Base-by-base conservation (phyloP, 192 early-diverging fungal species). In the Mycoemilia scoparia region DNA sequence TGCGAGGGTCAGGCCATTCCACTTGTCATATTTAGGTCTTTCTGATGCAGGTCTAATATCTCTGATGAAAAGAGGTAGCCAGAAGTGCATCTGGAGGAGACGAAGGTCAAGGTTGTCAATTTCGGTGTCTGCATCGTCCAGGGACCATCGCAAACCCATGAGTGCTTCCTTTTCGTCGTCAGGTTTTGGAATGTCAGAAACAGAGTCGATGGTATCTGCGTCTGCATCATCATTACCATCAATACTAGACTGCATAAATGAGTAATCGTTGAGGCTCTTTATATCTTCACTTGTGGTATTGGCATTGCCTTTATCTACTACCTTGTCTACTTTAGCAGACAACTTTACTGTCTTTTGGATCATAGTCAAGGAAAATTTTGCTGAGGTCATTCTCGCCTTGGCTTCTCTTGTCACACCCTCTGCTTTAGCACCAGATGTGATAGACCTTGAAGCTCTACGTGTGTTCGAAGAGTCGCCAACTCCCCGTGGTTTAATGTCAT, bases 81-180 rank as follows among this genome's bases (percentile, higher is more conserved):
- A 30, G 27, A 61, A 67, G 5, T 60, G 25, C 43, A 46, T 36
- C 38, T 60, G 47, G 0, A 45, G 44, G 24, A 67, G 37, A n/a
- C 64, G 64, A 16, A 61, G 51, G 17, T 67, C 64, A 32, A 67
- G 19, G 29, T 67, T 54, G 32, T 60, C 54, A 21, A 67, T 49
- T 36, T 67, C 64, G 14, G 53, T 25, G 34, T 52, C 54, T 22
- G 54, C 60, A 41, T 67, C 64, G 36, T 59, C 58, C 12, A 67
- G 39, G 12, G 55, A 51, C 64, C 64, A 67, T 32, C 56, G 54
- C 28, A 57, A 49, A 6, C 54, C 54, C 17, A 41, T 54, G 20
- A 55, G 25, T 14, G 53, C 51, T 10, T 29, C 29, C 4, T 10
- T 10, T 29, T 20, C 4, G 12, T 14, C 28, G 10, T 21, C 8